Conservation (phyloP, 176 grass and related monocot species). For the Ensete ventricosum region DNA sequence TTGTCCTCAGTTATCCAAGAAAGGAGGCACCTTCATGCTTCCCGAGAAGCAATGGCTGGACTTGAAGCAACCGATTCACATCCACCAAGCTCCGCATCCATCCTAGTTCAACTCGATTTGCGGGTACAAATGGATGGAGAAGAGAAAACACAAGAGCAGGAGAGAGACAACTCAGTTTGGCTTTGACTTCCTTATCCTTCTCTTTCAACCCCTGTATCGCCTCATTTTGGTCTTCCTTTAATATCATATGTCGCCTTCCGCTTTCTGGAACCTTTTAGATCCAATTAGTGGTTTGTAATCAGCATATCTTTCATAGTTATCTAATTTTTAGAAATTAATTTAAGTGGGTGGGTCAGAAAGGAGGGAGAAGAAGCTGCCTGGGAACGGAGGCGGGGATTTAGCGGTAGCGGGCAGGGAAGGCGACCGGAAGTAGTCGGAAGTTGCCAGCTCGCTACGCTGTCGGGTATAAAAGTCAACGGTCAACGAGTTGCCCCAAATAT, state of each 20-base stretch:
- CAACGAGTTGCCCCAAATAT: too few relatives aligned
- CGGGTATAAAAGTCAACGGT: background rate
- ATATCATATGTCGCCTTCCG: too few relatives aligned
- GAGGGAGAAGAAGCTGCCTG: background rate
- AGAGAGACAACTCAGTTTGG: slow-evolving; percentile 10
- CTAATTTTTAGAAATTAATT: background rate
- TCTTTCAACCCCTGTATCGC: background rate
- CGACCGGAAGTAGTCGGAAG: background rate
- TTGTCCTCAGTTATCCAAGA: too few relatives aligned
- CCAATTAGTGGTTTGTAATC: too few relatives aligned
- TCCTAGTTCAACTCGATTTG: background rate
- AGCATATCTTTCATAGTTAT: too few relatives aligned
- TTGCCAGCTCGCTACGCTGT: too few relatives aligned
- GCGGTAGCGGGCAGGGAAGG: background rate
- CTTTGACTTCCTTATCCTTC: slow-evolving; percentile 4
- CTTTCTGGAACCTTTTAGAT: background rate
- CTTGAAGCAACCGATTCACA: slow-evolving; percentile 7
- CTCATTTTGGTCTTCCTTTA: too few relatives aligned
- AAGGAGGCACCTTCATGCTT: slow-evolving; percentile 14
- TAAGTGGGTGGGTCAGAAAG: background rate
- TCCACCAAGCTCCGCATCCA: background rate
- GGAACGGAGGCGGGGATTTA: background rate
- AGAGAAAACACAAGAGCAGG: background rate
- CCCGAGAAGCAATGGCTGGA: too few relatives aligned
- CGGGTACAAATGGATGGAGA: background rate